Evolutionary conservation across 805 yeast genomes (phyloP), one percentile per base, ranked within the genome.

Genomic region (Wickerhamiella shivajii): DNA sequence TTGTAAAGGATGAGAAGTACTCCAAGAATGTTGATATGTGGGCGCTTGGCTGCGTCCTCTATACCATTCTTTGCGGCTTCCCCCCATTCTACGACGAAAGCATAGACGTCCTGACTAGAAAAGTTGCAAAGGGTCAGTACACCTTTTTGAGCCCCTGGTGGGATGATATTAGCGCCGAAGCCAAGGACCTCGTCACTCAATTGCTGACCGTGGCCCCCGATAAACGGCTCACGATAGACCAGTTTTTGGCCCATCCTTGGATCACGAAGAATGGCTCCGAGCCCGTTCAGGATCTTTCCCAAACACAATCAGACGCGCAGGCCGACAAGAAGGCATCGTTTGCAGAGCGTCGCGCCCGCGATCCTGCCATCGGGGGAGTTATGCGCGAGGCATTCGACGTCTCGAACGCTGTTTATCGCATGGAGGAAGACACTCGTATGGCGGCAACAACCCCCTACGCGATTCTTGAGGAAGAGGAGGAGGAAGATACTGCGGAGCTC

Each of bases 1-100:
- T 90, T 45, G 97, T 90, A 25, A 74, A 77, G 43, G 97, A 90
- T 55, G 93, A 85, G 59, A 67, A 74, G 29, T 90, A 90, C 52
- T 79, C 94, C 2, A 83, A 80, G 60, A 77, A 84, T 42, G 98
- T 90, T 23, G 98, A 90, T 53, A 81, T 90, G 90, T 90, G 98
- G 98, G 96, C 96, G 4, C 63, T 90, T 35, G 98, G 98, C 0
- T 90, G 98, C 59, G 95, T 90, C 0, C 59, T 90, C 36, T 90
- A 90, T 52, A 90, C 97, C 0, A 61, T 90, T 27, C 60, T 90
- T 22, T 90, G 97, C 60, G 98, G 98, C 3, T 90, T 90, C 58
- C 98, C 98, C 1, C 98, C 98, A 4, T 90, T 90, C 51, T 90
- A 84, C 55, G 92, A 81, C 50, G 90, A 79, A 49, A 60, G 74